phyloP scores from a whole-genome alignment of 305 asterid genomes.

The Solanum aculeatissimum region DNA sequence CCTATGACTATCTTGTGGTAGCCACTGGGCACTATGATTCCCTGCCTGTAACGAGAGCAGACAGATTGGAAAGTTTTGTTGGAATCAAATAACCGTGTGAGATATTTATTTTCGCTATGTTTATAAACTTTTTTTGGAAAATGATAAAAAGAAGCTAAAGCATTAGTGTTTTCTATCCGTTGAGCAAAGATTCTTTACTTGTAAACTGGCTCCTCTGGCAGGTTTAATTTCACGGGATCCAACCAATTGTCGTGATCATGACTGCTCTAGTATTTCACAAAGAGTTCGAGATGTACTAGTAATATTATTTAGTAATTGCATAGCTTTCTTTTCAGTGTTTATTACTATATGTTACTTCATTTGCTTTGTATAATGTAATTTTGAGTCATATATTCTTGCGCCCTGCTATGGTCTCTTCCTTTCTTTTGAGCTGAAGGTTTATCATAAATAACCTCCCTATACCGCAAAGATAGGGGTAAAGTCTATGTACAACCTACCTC shows the following conservation, averaged over 20 bases:
- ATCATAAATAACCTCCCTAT: too few relatives aligned
- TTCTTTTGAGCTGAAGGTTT: too few relatives aligned
- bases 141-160: background rate
- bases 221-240: background rate
- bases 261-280: background rate
- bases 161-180: background rate
- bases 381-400: too few relatives aligned
- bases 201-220: background rate
- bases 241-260: background rate
- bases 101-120: background rate
- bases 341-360: too few relatives aligned
- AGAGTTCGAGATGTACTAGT: background rate
- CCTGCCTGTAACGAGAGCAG: conserved; percentile 33
- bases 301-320: too few relatives aligned
- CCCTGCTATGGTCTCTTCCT: too few relatives aligned
- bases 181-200: background rate
- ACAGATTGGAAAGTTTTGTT: conserved; percentile 15
- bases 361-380: too few relatives aligned
- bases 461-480: too few relatives aligned
- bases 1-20: conserved; percentile 67
- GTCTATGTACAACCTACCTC: too few relatives aligned
- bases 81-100: background rate
- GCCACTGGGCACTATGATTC: conserved; percentile 74
- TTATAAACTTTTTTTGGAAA: background rate
- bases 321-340: too few relatives aligned